Conservation (phyloP, 1,284 basidiomycete species). For the Ceratobasidium sp. region DNA sequence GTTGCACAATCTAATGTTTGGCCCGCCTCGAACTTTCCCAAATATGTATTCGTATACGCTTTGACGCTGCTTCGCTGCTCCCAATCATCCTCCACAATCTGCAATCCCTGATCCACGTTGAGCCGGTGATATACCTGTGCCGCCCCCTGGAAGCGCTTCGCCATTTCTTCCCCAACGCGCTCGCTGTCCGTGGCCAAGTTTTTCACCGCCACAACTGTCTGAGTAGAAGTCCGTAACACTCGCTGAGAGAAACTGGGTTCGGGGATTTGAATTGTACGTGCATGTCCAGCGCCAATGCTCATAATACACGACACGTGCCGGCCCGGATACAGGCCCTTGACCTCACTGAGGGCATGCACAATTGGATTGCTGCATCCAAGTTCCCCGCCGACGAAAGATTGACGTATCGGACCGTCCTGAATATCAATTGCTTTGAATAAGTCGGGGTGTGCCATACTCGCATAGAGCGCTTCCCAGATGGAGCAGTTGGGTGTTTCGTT, state of each 20-base stretch:
- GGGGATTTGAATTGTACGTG: neutral
- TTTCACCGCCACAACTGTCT: neutral
- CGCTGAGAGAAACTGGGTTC: neutral
- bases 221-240: neutral
- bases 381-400: constrained; percentile 16
- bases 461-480: constrained; percentile 5
- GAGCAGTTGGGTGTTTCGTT: constrained; percentile 5
- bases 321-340: too few relatives aligned
- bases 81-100: neutral
- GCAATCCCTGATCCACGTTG: constrained; percentile 23
- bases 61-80: neutral
- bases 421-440: constrained; percentile 26
- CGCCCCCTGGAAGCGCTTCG: neutral
- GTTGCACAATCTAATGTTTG: neutral
- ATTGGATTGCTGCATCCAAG: constrained; percentile 34
- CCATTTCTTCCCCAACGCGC: neutral
- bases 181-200: constrained; percentile 25
- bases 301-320: neutral
- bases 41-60: constrained; percentile 14
- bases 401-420: neutral
- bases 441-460: constrained; percentile 22
- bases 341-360: constrained; percentile 25
- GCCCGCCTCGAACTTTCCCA: neutral
- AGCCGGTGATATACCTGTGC: constrained; percentile 22
- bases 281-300: constrained; percentile 26